phyloP scores from a whole-genome alignment of 2,329 filamentous ascomycete genomes.

The Leptographium radiaticola region DNA sequence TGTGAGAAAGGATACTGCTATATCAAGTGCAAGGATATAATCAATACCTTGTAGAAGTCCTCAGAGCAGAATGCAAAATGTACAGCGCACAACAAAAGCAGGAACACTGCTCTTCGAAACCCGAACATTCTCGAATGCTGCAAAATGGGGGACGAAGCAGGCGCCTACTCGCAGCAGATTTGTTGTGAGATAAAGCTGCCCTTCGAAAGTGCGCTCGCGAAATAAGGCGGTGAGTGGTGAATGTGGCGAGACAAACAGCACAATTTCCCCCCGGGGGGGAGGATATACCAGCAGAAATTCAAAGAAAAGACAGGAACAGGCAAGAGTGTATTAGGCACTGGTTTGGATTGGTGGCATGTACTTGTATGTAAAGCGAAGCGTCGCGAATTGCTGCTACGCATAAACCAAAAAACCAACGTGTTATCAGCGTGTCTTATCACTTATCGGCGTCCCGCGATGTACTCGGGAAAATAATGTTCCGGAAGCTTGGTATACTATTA shows the following conservation, averaged over 20 bases:
- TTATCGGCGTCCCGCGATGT: not conserved
- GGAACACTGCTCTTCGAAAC: conserved; percentile 13
- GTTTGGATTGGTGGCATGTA: not conserved
- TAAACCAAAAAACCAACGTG: conserved; percentile 12
- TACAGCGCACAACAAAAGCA: conserved; percentile 39
- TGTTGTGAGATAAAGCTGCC: too few relatives aligned
- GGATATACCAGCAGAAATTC: too few relatives aligned
- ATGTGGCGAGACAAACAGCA: too few relatives aligned
- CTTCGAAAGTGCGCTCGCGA: too few relatives aligned
- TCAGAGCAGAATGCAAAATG: conserved; percentile 46
- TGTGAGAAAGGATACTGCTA: conserved; percentile 1
- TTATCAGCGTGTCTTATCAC: conserved; percentile 5
- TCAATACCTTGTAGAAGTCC: conserved; percentile 64
- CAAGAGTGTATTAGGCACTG: too few relatives aligned
- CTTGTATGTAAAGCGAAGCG: not conserved
- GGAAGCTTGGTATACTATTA: not conserved
- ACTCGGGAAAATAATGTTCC: conserved; percentile 2
- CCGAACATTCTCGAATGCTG: conserved; percentile 1
- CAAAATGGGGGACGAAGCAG: not conserved
- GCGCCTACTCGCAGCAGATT: too few relatives aligned
- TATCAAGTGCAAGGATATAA: not conserved
- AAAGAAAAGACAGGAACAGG: too few relatives aligned
- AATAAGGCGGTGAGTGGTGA: too few relatives aligned
- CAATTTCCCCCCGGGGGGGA: too few relatives aligned
- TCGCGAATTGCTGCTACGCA: not conserved